Base-by-base conservation (phyloP, 2,329 filamentous ascomycete genomes). In the Stagonosporopsis cucurbitacearum region DNA sequence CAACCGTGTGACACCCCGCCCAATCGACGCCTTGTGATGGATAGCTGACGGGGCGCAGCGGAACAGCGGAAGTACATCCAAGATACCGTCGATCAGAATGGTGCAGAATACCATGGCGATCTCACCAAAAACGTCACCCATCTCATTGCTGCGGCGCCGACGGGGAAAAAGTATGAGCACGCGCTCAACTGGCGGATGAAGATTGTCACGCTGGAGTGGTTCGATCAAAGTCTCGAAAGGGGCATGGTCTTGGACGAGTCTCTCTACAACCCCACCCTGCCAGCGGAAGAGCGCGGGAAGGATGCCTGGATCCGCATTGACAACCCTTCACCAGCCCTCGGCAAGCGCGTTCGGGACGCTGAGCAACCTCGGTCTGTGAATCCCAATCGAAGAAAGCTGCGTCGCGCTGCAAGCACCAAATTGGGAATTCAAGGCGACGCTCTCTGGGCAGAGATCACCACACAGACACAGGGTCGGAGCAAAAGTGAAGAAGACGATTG, bases 381-480 rank as follows among this genome's bases (percentile, higher is more conserved):
- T 4, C 66, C 69, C 4, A 65, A 65, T 23, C 86, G 86, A 59
- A 85, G 92, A 63, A 98, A 97, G 77, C 77, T 99, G 63, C 87
- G 95, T 63, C 89, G 93, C 67, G 92, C 91, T 6, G 90, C 93
- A 20, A 97, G 93, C 74, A 87, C 89, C 70, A 94, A 92, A 72
- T 79, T 98, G 28, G 88, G 84, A 54, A 89, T 83, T 45, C 92
- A 97, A 68, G 89, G 88, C 63, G 87, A 93, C 66, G 87, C 86
- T 25, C 83, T 98, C n/a, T 98, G 94, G 94, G 89, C 89, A 5
- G 91, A 96, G 66, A 96, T 99, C 56, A 84, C 95, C 22, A 86
- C 68, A 39, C 69, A 60, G 7, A 66, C 68, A 50, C 63, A 69
- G 42, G 65, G 71, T 17, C 64, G 49, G 40, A 65, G 59, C 37